Conservation (phyloP, 352 stramenopile genomes). For the Phytophthora nicotianae region DNA sequence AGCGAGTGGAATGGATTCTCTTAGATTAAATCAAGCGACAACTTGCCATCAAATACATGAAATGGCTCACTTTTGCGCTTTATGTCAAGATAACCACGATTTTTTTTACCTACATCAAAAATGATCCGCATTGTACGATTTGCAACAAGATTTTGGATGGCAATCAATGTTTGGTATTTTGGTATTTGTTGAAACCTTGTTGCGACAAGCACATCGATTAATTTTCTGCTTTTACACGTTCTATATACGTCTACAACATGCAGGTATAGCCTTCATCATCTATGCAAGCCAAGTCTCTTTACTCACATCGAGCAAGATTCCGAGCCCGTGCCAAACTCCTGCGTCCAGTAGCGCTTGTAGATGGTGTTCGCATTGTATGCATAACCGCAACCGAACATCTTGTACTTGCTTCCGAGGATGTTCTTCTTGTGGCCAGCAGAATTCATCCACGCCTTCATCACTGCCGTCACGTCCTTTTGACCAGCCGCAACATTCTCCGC, state of each 20-base stretch:
- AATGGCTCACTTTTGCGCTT: neutral
- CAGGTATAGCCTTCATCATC: neutral
- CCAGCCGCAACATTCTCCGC: conserved; percentile 64
- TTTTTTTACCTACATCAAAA: neutral
- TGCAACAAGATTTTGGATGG: no score
- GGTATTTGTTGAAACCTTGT: no score
- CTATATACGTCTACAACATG: conserved; percentile 8
- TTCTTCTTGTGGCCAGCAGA: conserved; percentile 51
- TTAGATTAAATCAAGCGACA: neutral
- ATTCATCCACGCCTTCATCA: conserved; percentile 68
- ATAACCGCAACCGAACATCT: conserved; percentile 36
- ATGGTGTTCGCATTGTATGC: conserved; percentile 32
- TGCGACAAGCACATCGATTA: neutral
- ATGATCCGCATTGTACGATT: neutral
- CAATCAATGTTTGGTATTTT: no score
- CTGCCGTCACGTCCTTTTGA: conserved; percentile 42
- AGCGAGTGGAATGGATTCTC: neutral
- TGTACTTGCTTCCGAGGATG: conserved; percentile 41
- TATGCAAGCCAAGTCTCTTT: neutral
- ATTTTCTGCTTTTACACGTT: conserved; percentile 8
- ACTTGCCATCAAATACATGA: neutral
- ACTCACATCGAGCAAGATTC: conserved; percentile 31
- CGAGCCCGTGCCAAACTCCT: conserved; percentile 44
- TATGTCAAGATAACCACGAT: neutral
- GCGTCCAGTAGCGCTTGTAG: conserved; percentile 63